Conservation (phyloP, 1,284 basidiomycete species). For the Ceratobasidium papillatum region DNA sequence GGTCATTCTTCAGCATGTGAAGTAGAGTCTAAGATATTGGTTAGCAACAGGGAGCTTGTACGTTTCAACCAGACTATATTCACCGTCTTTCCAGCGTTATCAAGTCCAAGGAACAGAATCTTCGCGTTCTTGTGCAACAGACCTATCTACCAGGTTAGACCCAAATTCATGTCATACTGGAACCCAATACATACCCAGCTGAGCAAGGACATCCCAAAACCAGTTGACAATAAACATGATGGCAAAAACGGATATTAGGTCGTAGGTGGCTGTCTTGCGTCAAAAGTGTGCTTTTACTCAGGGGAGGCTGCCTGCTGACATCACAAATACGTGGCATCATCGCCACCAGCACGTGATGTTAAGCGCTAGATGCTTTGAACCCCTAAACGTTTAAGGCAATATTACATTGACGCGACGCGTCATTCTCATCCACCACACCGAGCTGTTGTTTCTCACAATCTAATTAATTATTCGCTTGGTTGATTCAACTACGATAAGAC, state of each 20-base stretch:
- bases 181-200: slow-evolving; percentile 71
- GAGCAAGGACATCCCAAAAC: slow-evolving; percentile 94
- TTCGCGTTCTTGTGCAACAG: slow-evolving; percentile 99
- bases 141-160: slow-evolving; percentile 60
- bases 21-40: slow-evolving; percentile 80
- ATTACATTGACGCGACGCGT: slow-evolving; percentile 25
- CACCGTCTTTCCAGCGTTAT: slow-evolving; percentile 99
- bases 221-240: slow-evolving; percentile 89
- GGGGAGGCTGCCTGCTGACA: slow-evolving; percentile 35
- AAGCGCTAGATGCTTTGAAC: not conserved
- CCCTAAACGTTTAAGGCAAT: slow-evolving; percentile 7
- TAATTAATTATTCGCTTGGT: not conserved
- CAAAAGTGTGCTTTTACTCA: slow-evolving; percentile 25
- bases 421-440: slow-evolving; percentile 13
- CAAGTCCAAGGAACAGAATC: slow-evolving; percentile 98
- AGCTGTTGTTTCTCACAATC: not conserved
- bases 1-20: slow-evolving; percentile 99
- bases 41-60: not conserved
- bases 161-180: not conserved
- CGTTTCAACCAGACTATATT: slow-evolving; percentile 48
- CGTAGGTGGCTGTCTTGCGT: slow-evolving; percentile 36
- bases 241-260: slow-evolving; percentile 23
- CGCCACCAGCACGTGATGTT: slow-evolving; percentile 29
- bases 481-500: not conserved
- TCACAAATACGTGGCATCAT: slow-evolving; percentile 39